Base-by-base conservation (phyloP, 78 protist species). In the Dictyostelium purpureum region DNA sequence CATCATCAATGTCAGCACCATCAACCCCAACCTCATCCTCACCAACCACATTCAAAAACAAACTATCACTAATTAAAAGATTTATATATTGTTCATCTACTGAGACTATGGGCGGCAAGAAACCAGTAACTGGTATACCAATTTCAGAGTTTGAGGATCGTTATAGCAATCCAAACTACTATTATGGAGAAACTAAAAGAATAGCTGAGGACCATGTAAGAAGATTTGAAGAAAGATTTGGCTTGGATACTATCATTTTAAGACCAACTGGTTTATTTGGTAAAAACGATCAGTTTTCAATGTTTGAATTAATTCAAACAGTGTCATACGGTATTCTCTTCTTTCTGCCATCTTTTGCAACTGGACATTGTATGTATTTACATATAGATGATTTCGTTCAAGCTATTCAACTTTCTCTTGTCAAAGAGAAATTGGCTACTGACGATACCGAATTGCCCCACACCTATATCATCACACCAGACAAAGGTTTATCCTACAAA, bases 21-120 rank as follows among this genome's bases (percentile, higher is more conserved):
- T 40, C 77, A 40, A 28, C n/a, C n/a, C n/a, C n/a, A n/a, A n/a
- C n/a, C n/a, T n/a, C n/a, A n/a, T n/a, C n/a, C n/a, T n/a, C n/a
- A n/a, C n/a, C n/a, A n/a, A n/a, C n/a, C n/a, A n/a, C n/a, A n/a
- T n/a, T n/a, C 77, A 40, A 69, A 40, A 69, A 69, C n/a, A 10
- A 40, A 40, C 38, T 31, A 38, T 28, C 19, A 73, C 24, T 73
- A 73, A 73, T 85, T 4, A 59, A 75, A 45, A 85, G 92, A 65
- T 85, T 85, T 61, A 85, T 85, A 57, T 85, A 85, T 61, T n/a
- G 28, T 14, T 73, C 82, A 26, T 24, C 82, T 24, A 85, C 92
- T 2, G 92, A 85, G 59, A 42, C 82, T 0, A 85, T 85, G 92
- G 82, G 92, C 6, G 78, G 92, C 4, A 75, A 75, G 26, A 31